phyloP scores from a whole-genome alignment of 2,329 filamentous ascomycete genomes.

The Beauveria bassiana region DNA sequence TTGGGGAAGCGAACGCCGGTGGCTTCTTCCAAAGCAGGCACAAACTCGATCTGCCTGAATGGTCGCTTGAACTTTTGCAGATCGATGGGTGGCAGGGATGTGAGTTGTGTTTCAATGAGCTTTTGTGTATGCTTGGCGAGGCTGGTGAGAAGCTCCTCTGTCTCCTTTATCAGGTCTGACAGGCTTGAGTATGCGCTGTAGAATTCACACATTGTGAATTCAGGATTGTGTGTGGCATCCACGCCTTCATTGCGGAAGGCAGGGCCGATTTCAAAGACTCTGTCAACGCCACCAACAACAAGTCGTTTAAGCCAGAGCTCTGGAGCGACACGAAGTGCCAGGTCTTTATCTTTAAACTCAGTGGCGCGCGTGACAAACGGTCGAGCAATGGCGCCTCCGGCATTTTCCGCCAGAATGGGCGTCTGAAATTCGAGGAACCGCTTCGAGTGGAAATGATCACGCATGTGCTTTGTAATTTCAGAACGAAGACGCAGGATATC shows the following conservation, averaged over 20 bases:
- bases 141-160: conserved; percentile 60
- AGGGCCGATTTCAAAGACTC: conserved; percentile 87
- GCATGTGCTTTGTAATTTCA: conserved; percentile 64
- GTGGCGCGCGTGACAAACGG: conserved; percentile 77
- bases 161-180: conserved; percentile 64
- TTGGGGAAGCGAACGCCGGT: conserved; percentile 61
- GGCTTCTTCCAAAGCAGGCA: conserved; percentile 65
- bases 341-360: conserved; percentile 61
- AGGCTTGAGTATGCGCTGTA: conserved; percentile 81
- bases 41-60: conserved; percentile 69
- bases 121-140: conserved; percentile 46
- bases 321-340: conserved; percentile 82
- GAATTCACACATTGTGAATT: conserved; percentile 97
- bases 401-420: conserved; percentile 73
- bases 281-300: conserved; percentile 79
- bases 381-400: conserved; percentile 80
- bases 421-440: conserved; percentile 85
- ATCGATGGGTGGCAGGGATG: conserved; percentile 40
- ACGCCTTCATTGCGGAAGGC: conserved; percentile 91
- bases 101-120: conserved; percentile 37
- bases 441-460: conserved; percentile 62
- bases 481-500: conserved; percentile 69
- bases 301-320: conserved; percentile 93
- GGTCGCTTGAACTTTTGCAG: conserved; percentile 41
- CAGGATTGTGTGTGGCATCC: conserved; percentile 88